These are phyloP conservation scores for Cytospora schulzeri DNA, from an alignment of 2,329 filamentous ascomycete species.

Conservation along the genomic window DNA sequence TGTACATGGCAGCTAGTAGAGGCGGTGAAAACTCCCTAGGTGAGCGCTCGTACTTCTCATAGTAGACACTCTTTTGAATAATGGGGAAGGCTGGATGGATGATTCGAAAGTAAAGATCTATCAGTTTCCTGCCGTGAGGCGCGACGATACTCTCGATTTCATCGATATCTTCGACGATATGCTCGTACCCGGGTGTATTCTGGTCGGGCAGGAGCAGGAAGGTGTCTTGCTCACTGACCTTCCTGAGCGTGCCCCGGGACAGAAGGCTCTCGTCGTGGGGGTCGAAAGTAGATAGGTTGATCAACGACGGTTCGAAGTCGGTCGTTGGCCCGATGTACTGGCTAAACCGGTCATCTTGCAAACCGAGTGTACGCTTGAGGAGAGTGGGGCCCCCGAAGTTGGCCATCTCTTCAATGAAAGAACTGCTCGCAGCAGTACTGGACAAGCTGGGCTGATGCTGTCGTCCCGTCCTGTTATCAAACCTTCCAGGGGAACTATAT, in stretches of 20 bases:
- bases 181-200: constrained; percentile 71
- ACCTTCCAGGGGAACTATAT: constrained; percentile 58
- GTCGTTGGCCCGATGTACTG: constrained; percentile 83
- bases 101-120: constrained; percentile 68
- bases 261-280: constrained; percentile 78
- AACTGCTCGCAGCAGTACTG: constrained; percentile 63
- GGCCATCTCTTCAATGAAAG: constrained; percentile 70
- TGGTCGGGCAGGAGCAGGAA: constrained; percentile 80
- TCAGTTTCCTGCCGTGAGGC: constrained; percentile 62
- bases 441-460: constrained; percentile 61
- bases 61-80: constrained; percentile 61
- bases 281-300: constrained; percentile 79
- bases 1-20: constrained; percentile 61
- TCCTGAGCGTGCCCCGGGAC: constrained; percentile 68
- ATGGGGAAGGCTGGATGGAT: constrained; percentile 62
- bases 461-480: constrained; percentile 55
- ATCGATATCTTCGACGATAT: constrained; percentile 67
- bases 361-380: constrained; percentile 70
- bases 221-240: constrained; percentile 76
- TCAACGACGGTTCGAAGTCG: constrained; percentile 80
- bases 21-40: constrained; percentile 62
- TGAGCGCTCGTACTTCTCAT: constrained; percentile 61
- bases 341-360: constrained; percentile 77
- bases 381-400: constrained; percentile 68
- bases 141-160: constrained; percentile 65